Base-by-base conservation (phyloP, 371 early-diverging fungal genomes). In the Actinomortierella ambigua region DNA sequence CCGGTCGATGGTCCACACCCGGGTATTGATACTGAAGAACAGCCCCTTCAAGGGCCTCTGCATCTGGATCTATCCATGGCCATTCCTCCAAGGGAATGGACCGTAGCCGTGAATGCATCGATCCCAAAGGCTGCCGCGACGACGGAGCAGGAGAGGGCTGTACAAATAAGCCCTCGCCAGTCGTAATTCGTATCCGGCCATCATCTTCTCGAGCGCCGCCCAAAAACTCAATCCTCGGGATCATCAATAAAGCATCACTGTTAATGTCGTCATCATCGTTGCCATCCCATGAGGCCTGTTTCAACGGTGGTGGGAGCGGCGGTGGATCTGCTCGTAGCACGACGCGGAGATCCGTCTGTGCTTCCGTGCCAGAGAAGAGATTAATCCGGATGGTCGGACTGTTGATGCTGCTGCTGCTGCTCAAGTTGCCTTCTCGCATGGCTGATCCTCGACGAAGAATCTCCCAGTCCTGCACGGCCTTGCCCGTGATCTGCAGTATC, bases 381-480 rank as follows among this genome's bases (percentile, higher is more conserved):
- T 4, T 6, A 6, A 34, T 34, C 4, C 34, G 34, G 34, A 34
- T 6, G 11, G 11, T 34, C 11, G 34, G 34, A n/a, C n/a, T n/a
- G n/a, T n/a, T n/a, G n/a, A n/a, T n/a, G n/a, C n/a, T n/a, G n/a
- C n/a, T n/a, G n/a, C n/a, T n/a, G n/a, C n/a, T n/a, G n/a, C n/a
- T n/a, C n/a, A n/a, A n/a, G n/a, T n/a, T n/a, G n/a, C n/a, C n/a
- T 34, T 34, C 34, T 58, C 61, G 22, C 23, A 42, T 15, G 24
- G 42, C 43, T 23, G 23, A 17, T 11, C 46, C 49, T 11, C 46
- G 40, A 13, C 48, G 20, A 27, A 59, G 17, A 1, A 23, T 39
- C 17, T 71, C 73, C 66, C 67, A 71, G 24, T 63, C 53, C 41
- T 71, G 60, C 3, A 71, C 67, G 9, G 66, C 49, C 9, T 62